phyloP scores from a whole-genome alignment of 1,284 basidiomycete genomes.

The Xerocomus cyaneibrunnescens region DNA sequence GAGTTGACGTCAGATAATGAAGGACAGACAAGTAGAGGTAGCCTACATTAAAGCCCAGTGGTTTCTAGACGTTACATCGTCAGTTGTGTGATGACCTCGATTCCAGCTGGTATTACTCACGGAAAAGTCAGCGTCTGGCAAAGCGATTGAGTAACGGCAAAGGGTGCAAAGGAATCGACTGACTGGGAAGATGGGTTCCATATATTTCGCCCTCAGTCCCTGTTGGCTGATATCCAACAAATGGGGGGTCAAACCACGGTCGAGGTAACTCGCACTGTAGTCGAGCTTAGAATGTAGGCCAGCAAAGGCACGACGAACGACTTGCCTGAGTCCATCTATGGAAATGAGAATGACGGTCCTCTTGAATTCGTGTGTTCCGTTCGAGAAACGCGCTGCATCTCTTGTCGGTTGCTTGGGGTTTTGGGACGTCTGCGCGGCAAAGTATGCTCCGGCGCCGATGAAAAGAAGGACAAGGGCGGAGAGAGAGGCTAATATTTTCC shows the following conservation, averaged over 20 bases:
- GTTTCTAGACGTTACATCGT: constrained; percentile 49
- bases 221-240: constrained; percentile 74
- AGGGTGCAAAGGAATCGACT: constrained; percentile 27
- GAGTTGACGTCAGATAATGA: constrained; percentile 1
- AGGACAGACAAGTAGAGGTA: neutral
- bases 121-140: constrained; percentile 85
- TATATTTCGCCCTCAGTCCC: constrained; percentile 80
- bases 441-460: constrained; percentile 15
- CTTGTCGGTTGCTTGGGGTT: constrained; percentile 1
- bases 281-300: constrained; percentile 4
- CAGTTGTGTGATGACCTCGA: neutral
- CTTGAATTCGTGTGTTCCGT: constrained; percentile 78
- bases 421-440: neutral
- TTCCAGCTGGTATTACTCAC: constrained; percentile 45
- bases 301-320: constrained; percentile 4
- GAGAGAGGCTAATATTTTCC: constrained; percentile 21
- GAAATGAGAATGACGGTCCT: constrained; percentile 82
- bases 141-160: constrained; percentile 4
- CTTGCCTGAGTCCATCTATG: constrained; percentile 80
- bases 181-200: constrained; percentile 86
- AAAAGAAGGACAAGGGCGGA: constrained; percentile 17
- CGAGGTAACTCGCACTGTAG: constrained; percentile 77
- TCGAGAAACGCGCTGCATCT: constrained; percentile 38
- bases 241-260: constrained; percentile 79
- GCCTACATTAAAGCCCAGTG: constrained; percentile 82